Evolutionary conservation across 495 filamentous ascomycete genomes (phyloP).

Genomic region (Parmelia sp.): DNA sequence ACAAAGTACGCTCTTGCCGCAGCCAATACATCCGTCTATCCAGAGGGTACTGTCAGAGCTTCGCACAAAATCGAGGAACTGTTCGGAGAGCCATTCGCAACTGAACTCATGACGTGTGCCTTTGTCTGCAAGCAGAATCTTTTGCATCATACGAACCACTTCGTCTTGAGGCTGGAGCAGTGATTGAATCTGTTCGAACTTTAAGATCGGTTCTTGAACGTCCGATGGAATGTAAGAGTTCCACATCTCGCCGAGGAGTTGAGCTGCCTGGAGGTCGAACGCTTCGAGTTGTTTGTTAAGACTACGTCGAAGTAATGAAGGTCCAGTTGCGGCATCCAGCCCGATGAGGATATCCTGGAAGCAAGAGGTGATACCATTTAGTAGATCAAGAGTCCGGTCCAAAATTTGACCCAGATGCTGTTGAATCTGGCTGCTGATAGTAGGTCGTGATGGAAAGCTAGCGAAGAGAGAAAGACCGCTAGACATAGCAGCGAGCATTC

Average conservation of each 20-base stretch:
- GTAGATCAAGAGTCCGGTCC: background rate
- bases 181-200: background rate
- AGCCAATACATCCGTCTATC: background rate
- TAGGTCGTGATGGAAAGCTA: background rate
- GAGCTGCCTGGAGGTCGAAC: background rate
- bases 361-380: background rate
- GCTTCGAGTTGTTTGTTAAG: background rate
- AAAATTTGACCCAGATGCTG: background rate
- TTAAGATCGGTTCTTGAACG: background rate
- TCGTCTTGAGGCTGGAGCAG: background rate
- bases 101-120: background rate
- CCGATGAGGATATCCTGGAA: background rate
- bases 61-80: background rate
- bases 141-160: background rate
- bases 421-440: background rate
- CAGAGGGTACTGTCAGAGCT: background rate
- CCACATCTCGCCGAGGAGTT: background rate
- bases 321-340: background rate
- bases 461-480: background rate
- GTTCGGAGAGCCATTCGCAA: conserved; percentile 3
- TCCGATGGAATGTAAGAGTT: background rate
- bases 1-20: conserved; percentile 2
- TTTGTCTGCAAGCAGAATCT: background rate
- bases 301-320: background rate
- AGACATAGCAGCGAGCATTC: background rate